Evolutionary conservation across 495 filamentous ascomycete species (phyloP), one percentile per base, ranked within the genome.

Genomic region (Amphirosellinia nigrospora): DNA sequence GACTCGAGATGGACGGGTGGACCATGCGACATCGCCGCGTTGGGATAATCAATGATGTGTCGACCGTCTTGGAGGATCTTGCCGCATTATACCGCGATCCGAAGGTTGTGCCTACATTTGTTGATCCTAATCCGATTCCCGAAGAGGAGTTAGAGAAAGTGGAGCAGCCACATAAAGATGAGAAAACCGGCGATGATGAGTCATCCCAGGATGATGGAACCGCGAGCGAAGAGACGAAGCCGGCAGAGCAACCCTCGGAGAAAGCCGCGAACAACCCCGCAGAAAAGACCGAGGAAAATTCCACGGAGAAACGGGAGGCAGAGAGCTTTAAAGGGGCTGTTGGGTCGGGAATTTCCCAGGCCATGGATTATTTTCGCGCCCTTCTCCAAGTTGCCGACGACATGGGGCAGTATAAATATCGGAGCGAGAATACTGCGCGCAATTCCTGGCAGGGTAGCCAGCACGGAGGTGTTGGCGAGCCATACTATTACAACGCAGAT

Each of bases 381-480:
- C 77, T 81, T 23, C 73, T 77, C 46, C 73, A 75, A 30, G 72
- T 79, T 26, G 76, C 75, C 59, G 73, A 79, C 39, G 73, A 76
- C 19, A 83, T 82, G 70, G 74, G 84, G 16, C 78, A 82, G 34
- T 72, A 79, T 52, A 83, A 88, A 70, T 75, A 83, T 63, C 74
- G 73, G n/a, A 75, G 72, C 48, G 69, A 78, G 1, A 72, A 74
- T 19, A 71, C 73, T 0, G 82, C 79, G 6, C 73, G 86, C 13
- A 88, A 88, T 73, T 82, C 77, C 19, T 88, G 86, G 86, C 86
- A 88, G 50, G 75, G 66, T 3, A 75, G 73, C 60, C 86, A 87
- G 67, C 79, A 72, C 19, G 86, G 86, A 32, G 86, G 85, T 0
- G 66, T 84, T 58, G 86, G 86, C 7, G 86, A 88, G 69, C 86